Percentiles rank a stretch among this genome's conserved stretches.
Conservation (phyloP, 2,329 filamentous ascomycete genomes). For the Phoma sp. region DNA sequence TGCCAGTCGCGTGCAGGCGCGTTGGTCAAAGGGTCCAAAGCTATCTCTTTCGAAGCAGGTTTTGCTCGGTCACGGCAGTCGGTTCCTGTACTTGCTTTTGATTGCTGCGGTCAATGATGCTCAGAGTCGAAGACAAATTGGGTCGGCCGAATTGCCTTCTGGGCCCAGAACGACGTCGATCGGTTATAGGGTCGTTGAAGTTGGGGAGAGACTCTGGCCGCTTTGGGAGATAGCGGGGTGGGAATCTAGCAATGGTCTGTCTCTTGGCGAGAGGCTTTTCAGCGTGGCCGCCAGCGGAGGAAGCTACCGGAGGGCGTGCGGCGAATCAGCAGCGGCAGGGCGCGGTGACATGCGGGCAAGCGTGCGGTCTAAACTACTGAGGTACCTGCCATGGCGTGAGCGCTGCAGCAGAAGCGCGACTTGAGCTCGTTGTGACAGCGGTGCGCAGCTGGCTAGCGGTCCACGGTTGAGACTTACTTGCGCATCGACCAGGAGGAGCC, state of each 20-base stretch:
- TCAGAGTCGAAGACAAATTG: neutral
- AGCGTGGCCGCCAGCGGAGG: neutral
- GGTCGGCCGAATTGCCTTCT: neutral
- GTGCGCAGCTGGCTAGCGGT: neutral
- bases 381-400: neutral
- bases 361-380: neutral
- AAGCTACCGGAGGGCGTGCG: constrained; percentile 1
- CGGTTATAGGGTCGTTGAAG: neutral
- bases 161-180: neutral
- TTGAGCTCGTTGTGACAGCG: neutral
- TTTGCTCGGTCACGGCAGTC: neutral
- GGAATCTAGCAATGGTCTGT: neutral
- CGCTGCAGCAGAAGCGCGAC: neutral
- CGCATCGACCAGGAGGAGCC: constrained; percentile 8
- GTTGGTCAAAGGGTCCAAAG: neutral
- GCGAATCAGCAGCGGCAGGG: constrained; percentile 1
- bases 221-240: constrained; percentile 26
- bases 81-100: neutral
- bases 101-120: neutral
- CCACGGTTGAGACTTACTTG: neutral
- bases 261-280: neutral
- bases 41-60: constrained; percentile 1
- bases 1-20: no score
- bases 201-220: constrained; percentile 10
- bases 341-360: neutral